These are phyloP conservation scores for Metschnikowia anglica DNA, from an alignment of 805 yeast species.

Conservation along the genomic window DNA sequence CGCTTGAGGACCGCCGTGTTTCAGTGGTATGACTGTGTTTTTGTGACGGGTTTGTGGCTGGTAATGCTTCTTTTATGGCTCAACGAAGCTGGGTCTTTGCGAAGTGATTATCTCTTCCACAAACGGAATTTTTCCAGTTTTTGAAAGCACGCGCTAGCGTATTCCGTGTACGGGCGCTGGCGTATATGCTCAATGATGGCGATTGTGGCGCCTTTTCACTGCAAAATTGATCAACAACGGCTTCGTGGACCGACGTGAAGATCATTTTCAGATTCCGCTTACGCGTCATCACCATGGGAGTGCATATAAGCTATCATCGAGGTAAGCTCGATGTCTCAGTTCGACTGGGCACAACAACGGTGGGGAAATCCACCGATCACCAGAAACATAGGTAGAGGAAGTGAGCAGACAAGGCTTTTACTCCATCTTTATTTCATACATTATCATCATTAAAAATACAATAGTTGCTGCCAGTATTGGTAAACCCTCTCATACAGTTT, in stretches of 20 bases:
- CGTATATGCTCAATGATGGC: neutral
- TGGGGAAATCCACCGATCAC: too few relatives aligned
- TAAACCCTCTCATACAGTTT: conserved; percentile 5
- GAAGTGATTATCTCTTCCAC: conserved; percentile 1
- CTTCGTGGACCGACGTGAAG: neutral
- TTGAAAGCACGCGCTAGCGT: neutral
- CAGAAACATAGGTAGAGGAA: neutral
- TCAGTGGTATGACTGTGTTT: neutral
- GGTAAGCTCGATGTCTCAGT: too few relatives aligned
- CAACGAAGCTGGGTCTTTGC: conserved; percentile 4
- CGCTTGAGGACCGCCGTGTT: neutral
- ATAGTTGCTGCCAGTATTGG: conserved; percentile 9
- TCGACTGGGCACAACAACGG: too few relatives aligned
- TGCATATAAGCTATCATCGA: conserved; percentile 7
- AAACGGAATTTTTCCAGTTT: neutral
- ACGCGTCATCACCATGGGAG: conserved; percentile 7
- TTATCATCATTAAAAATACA: conserved; percentile 21
- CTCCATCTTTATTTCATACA: conserved; percentile 8
- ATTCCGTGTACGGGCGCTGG: neutral
- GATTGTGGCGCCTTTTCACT: neutral
- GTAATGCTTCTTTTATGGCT: neutral
- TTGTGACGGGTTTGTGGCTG: neutral
- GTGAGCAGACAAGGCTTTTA: neutral
- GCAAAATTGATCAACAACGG: neutral
- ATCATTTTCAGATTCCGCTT: conserved; percentile 6